Conservation (phyloP, 2,329 filamentous ascomycete species). For the Fusarium xylarioides region DNA sequence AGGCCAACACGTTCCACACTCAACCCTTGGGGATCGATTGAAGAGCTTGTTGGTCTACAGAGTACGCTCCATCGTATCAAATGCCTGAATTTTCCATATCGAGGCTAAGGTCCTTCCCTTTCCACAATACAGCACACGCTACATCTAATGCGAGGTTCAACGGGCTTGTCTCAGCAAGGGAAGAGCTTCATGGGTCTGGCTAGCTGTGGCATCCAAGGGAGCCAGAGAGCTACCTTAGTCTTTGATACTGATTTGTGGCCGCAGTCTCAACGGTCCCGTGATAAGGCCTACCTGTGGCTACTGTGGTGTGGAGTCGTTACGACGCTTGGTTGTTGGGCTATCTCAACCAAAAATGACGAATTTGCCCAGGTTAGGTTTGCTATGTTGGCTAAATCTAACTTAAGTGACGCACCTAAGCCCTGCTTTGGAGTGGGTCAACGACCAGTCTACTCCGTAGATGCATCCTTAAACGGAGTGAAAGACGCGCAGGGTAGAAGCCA, state of each 20-base stretch:
- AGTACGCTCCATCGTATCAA: not conserved
- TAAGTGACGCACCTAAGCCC: not conserved
- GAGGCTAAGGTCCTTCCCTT: not conserved
- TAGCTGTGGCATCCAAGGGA: not conserved
- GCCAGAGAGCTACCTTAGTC: too few relatives aligned
- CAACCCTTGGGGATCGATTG: not conserved
- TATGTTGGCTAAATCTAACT: not conserved
- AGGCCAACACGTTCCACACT: too few relatives aligned
- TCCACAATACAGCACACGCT: not conserved
- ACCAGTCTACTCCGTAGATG: not conserved
- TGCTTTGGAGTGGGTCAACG: conserved; percentile 1
- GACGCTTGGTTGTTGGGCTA: not conserved
- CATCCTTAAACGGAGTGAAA: not conserved
- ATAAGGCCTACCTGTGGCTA: conserved; percentile 36
- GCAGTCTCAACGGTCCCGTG: conserved; percentile 33
- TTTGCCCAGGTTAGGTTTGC: not conserved
- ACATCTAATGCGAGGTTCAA: not conserved
- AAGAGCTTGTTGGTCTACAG: not conserved
- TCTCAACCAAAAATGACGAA: not conserved
- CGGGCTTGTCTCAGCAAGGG: not conserved
- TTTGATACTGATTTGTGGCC: not conserved
- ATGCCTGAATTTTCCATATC: not conserved
- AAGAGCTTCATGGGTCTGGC: not conserved
- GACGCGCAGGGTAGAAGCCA: not conserved
- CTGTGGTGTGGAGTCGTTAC: conserved; percentile 6